These are phyloP conservation scores for Neurospora cerealis DNA, from an alignment of 495 filamentous ascomycete genomes.

Conservation along the genomic window DNA sequence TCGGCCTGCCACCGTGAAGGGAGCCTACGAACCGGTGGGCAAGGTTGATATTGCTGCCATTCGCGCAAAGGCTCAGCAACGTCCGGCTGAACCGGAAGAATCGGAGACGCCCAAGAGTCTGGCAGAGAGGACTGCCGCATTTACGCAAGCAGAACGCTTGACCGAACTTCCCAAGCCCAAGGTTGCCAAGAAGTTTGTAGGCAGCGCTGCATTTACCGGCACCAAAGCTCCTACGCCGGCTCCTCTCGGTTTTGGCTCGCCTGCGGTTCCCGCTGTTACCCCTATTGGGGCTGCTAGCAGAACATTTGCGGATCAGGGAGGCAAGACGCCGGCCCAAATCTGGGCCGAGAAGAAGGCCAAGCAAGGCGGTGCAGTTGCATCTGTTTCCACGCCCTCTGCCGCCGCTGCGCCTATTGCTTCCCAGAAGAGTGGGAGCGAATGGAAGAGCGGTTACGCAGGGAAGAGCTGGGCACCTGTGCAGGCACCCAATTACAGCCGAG, in stretches of 20 bases:
- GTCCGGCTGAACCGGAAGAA: constrained; percentile 38
- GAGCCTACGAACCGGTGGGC: constrained; percentile 83
- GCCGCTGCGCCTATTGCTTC: constrained; percentile 43
- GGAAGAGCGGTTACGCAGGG: constrained; percentile 83
- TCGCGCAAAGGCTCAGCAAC: constrained; percentile 60
- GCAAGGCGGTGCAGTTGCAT: constrained; percentile 48
- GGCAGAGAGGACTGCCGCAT: constrained; percentile 57
- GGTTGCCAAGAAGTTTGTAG: constrained; percentile 76
- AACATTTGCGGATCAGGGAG: constrained; percentile 88
- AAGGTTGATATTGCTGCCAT: constrained; percentile 96
- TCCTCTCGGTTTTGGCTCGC: constrained; percentile 46
- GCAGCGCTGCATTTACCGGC: constrained; percentile 61
- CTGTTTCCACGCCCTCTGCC: constrained; percentile 29
- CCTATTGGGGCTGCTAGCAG: constrained; percentile 73
- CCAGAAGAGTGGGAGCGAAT: constrained; percentile 65
- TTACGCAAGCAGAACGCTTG: constrained; percentile 64
- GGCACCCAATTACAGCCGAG: constrained; percentile 57
- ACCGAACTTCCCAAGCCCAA: constrained; percentile 90
- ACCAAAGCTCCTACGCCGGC: constrained; percentile 80
- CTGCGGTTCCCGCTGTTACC: constrained; percentile 36
- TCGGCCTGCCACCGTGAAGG: constrained; percentile 73
- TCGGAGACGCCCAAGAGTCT: constrained; percentile 44
- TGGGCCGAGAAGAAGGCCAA: constrained; percentile 95
- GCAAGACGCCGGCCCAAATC: constrained; percentile 91
- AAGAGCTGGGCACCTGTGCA: constrained; percentile 83